Conservation (phyloP, 306 rosid species). For the Pterocarpus macrocarpus region DNA sequence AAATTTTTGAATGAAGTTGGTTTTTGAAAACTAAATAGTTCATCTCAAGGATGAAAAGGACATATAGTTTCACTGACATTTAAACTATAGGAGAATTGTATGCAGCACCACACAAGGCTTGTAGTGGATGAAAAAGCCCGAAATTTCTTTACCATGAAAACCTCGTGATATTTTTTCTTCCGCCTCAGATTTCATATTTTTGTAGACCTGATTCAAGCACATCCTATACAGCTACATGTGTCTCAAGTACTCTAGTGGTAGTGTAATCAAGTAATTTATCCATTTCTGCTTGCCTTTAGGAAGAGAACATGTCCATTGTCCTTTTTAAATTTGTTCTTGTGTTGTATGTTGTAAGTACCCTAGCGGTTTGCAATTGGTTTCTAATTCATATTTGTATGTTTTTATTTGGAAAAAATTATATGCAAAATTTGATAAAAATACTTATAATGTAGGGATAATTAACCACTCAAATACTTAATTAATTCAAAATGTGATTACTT, state of each 20-base stretch:
- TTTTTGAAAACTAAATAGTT: slow-evolving; percentile 40
- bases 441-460: not conserved
- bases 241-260: slow-evolving; percentile 25
- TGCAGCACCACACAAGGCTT: slow-evolving; percentile 53
- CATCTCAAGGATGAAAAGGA: slow-evolving; percentile 59
- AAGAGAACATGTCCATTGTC: slow-evolving; percentile 44
- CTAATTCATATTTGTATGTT: slow-evolving; percentile 2
- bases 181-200: slow-evolving; percentile 38
- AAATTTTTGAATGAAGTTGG: not conserved
- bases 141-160: slow-evolving; percentile 61
- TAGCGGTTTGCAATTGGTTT: slow-evolving; percentile 21
- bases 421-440: not conserved
- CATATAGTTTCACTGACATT: slow-evolving; percentile 34
- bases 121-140: slow-evolving; percentile 73
- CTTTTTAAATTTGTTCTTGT: slow-evolving; percentile 52
- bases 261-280: slow-evolving; percentile 43
- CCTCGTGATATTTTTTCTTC: slow-evolving; percentile 54
- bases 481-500: not conserved
- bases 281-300: slow-evolving; percentile 40
- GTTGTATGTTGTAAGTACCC: slow-evolving; percentile 39
- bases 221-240: slow-evolving; percentile 43
- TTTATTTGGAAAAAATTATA: slow-evolving; percentile 15
- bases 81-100: slow-evolving; percentile 36
- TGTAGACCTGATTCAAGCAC: slow-evolving; percentile 50
- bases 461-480: not conserved